phyloP scores from a whole-genome alignment of 2,329 filamentous ascomycete genomes.

The Phialophora expanda region DNA sequence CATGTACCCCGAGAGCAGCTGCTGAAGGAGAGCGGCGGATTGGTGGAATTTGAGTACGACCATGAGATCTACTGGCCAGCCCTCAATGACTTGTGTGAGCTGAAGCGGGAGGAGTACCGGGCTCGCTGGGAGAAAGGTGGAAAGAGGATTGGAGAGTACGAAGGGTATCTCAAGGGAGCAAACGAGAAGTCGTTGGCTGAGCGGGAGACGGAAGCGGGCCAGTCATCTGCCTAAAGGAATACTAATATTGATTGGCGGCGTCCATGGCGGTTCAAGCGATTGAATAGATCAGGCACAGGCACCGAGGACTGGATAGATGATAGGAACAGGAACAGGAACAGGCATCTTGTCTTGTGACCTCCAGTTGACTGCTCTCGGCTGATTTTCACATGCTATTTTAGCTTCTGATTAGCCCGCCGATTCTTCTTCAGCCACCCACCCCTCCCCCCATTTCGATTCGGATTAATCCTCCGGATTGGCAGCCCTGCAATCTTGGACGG shows the following conservation, averaged over 20 bases:
- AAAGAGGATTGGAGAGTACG: constrained; percentile 81
- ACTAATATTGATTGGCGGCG: constrained; percentile 5
- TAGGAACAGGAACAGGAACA: constrained; percentile 15
- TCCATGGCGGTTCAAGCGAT: background rate
- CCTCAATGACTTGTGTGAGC: constrained; percentile 71
- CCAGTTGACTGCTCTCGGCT: background rate
- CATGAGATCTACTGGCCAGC: constrained; percentile 89
- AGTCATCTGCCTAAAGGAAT: constrained; percentile 4
- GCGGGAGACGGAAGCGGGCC: constrained; percentile 34
- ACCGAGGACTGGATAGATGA: background rate
- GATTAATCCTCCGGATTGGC: constrained; percentile 1
- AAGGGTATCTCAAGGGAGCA: constrained; percentile 84
- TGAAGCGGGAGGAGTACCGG: constrained; percentile 66
- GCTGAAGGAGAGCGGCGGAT: constrained; percentile 76
- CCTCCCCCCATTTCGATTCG: constrained; percentile 3
- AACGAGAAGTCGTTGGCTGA: constrained; percentile 47
- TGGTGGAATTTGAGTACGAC: constrained; percentile 89
- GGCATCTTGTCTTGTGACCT: constrained; percentile 20
- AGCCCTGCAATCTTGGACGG: background rate
- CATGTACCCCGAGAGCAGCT: constrained; percentile 84
- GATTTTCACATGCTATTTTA: constrained; percentile 12
- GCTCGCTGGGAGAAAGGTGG: constrained; percentile 80
- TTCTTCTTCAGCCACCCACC: background rate
- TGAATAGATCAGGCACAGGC: constrained; percentile 7
- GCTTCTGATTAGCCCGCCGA: constrained; percentile 3